phyloP scores from a whole-genome alignment of 345 rosid genomes.

The Balakata baccata region DNA sequence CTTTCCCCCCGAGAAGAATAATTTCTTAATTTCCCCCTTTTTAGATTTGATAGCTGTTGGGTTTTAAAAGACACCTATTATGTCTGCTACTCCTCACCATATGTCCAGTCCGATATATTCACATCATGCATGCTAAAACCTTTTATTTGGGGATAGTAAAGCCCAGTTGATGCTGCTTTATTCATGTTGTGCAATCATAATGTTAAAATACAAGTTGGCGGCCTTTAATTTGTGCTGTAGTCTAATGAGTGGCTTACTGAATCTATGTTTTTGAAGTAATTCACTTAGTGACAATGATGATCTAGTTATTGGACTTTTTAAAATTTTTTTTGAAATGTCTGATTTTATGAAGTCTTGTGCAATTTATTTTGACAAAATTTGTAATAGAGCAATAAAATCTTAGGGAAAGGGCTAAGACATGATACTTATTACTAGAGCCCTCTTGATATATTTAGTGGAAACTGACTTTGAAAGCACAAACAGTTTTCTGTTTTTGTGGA shows the following conservation, averaged over 20 bases:
- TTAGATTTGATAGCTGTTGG: conserved; percentile 16
- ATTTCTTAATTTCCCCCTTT: conserved; percentile 9
- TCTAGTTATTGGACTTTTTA: not conserved
- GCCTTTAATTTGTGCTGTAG: not conserved
- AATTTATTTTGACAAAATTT: not conserved
- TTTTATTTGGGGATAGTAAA: not conserved
- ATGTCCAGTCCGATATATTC: not conserved
- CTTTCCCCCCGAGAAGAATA: conserved; percentile 39
- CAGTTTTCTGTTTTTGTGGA: not conserved
- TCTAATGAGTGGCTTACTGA: not conserved
- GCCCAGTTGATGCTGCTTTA: not conserved
- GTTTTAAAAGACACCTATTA: conserved; percentile 2
- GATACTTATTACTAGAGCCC: not conserved
- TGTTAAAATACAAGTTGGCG: not conserved
- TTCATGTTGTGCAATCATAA: not conserved
- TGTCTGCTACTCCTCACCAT: not conserved
- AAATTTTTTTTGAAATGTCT: not conserved
- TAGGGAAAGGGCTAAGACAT: not conserved
- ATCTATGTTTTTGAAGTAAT: not conserved
- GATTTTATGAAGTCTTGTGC: not conserved
- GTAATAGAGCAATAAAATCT: not conserved
- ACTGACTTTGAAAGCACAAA: not conserved
- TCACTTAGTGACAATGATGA: not conserved
- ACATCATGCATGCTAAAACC: not conserved
- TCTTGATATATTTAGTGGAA: not conserved